Evolutionary conservation across 1,284 basidiomycete genomes (phyloP), one percentile per base, ranked within the genome.

Genomic region (Exobasidium rhododendri): DNA sequence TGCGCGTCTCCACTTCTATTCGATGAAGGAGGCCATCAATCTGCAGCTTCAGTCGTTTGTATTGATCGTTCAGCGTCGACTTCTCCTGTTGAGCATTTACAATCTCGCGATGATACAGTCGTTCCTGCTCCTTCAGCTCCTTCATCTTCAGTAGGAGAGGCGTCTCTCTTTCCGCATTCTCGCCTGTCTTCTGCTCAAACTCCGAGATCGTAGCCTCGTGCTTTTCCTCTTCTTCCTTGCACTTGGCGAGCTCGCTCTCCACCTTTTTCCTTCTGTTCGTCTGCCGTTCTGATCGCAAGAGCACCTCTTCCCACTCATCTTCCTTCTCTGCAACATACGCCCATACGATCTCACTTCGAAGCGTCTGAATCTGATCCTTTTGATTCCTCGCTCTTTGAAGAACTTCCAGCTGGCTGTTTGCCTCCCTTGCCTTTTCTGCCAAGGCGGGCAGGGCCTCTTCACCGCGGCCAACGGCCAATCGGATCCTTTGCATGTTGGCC

Each of bases 311-410:
- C 32, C 22, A 30, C 29, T 55, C 52, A 17, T 65, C 60, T n/a
- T 67, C 59, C 56, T 72, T 66, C 47, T 82, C 80, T 2, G 83
- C 84, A 13, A 97, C 92, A 73, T 91, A 89, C 6, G 90, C 85
- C 94, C 94, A 97, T 0, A 91, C 91, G 10, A 91, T 81, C 80
- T 94, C 89, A 67, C 87, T 86, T 82, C 90, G 89, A 55, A 93
- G 82, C 20, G 86, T 85, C 44, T 87, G 85, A 4, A 85, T 83
- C 75, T 86, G 88, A 67, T 85, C 82, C 70, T 87, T 84, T 71
- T 90, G 87, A 66, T 88, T 85, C 1, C 86, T 83, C 6, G 89
- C 90, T 68, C 87, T 88, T 17, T 85, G 81, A 0, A 91, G 89
- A 67, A 89, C 88, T 59, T 88, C 82, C 70, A 86, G 89, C n/a